These are phyloP conservation scores for Trifolium fragiferum DNA, from an alignment of 306 rosid species.

Conservation along the genomic window DNA sequence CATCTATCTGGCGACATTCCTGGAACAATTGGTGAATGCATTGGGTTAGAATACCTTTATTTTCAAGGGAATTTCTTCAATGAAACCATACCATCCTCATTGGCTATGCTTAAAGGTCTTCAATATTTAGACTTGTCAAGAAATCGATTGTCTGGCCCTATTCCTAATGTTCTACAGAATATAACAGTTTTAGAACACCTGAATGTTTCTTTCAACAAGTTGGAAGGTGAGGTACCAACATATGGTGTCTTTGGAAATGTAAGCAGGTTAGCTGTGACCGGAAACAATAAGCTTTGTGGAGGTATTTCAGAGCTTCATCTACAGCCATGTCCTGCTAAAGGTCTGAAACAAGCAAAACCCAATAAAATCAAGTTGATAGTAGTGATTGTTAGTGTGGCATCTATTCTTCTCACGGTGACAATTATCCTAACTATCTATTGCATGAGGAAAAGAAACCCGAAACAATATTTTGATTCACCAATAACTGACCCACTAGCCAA, in stretches of 20 bases:
- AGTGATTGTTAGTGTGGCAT: conserved; percentile 20
- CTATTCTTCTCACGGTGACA: background rate
- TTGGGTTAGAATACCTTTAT: background rate
- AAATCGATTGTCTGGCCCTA: conserved; percentile 42
- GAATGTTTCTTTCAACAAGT: conserved; percentile 6
- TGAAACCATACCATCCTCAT: conserved; percentile 33
- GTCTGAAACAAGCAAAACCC: background rate
- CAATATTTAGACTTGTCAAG: conserved; percentile 38
- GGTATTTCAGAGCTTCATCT: background rate
- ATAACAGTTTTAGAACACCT: background rate
- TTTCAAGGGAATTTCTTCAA: background rate
- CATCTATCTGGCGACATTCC: background rate
- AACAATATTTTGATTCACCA: background rate
- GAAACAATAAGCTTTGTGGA: conserved; percentile 31
- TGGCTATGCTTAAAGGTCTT: conserved; percentile 37
- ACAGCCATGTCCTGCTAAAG: conserved; percentile 22
- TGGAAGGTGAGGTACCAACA: background rate
- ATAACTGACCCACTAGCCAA: background rate
- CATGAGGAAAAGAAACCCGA: conserved; percentile 15
- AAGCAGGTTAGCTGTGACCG: conserved; percentile 11
- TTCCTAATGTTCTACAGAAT: background rate
- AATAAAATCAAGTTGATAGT: conserved; percentile 1
- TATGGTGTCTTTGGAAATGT: conserved; percentile 7
- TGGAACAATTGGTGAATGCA: background rate
- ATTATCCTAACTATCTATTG: background rate